phyloP scores from a whole-genome alignment of 108 stramenopile genomes.

The Skeletonema potamos region DNA sequence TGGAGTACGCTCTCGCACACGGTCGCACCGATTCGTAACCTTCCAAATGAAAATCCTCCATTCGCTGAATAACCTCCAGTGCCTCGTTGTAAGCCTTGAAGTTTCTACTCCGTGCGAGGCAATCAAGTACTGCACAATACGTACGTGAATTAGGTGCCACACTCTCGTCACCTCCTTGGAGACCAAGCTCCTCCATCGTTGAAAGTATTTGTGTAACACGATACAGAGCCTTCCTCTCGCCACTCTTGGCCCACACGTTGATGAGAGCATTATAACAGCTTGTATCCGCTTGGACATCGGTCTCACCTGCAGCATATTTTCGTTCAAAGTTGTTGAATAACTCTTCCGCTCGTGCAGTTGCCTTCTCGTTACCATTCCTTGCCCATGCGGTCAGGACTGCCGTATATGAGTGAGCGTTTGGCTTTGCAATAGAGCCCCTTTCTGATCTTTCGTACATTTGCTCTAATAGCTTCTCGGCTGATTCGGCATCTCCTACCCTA shows the following conservation, averaged over 20 bases:
- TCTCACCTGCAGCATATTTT: slow-evolving; percentile 33
- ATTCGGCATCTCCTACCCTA: slow-evolving; percentile 34
- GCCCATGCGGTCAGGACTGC: slow-evolving; percentile 36
- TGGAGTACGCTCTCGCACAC: slow-evolving; percentile 39
- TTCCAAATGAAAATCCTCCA: slow-evolving; percentile 38
- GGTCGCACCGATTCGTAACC: slow-evolving; percentile 34
- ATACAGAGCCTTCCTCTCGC: slow-evolving; percentile 27
- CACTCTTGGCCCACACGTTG: slow-evolving; percentile 43
- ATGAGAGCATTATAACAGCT: slow-evolving; percentile 39
- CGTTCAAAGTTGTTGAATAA: slow-evolving; percentile 33
- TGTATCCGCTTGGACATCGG: slow-evolving; percentile 23
- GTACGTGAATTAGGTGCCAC: slow-evolving; percentile 39
- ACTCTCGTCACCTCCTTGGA: slow-evolving; percentile 38
- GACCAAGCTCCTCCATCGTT: slow-evolving; percentile 34
- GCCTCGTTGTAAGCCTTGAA: slow-evolving; percentile 32
- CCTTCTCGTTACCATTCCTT: slow-evolving; percentile 24
- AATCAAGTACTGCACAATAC: slow-evolving; percentile 34
- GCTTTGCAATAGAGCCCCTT: neutral
- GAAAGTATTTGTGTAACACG: slow-evolving; percentile 29
- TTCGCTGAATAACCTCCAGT: slow-evolving; percentile 35
- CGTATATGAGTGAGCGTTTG: slow-evolving; percentile 34
- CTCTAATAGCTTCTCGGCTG: slow-evolving; percentile 27
- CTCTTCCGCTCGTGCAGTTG: slow-evolving; percentile 25
- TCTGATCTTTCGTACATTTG: slow-evolving; percentile 22
- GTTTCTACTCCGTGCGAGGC: slow-evolving; percentile 29